Conservation (phyloP, 2,329 filamentous ascomycete species). For the Cercospora nicotianae region DNA sequence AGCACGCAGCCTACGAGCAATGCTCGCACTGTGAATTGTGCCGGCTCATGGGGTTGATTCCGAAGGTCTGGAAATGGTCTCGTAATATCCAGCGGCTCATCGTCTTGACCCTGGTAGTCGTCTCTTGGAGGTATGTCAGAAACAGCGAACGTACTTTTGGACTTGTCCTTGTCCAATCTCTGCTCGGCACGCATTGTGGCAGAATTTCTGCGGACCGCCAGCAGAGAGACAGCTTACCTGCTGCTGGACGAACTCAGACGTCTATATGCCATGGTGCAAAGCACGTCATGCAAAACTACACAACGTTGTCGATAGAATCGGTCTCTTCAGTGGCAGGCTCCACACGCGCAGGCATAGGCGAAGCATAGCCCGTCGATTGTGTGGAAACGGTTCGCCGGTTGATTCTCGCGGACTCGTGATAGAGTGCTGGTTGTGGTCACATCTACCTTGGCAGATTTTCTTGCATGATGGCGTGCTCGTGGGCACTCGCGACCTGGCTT, state of each 20-base stretch:
- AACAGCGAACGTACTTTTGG: conserved; percentile 3
- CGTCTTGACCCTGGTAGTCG: not conserved
- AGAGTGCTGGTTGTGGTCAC: conserved; percentile 2
- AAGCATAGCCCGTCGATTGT: not conserved
- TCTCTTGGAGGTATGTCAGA: conserved; percentile 1
- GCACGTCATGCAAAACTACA: conserved; percentile 8
- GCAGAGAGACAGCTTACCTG: not conserved
- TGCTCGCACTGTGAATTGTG: conserved; percentile 53
- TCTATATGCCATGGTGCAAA: conserved; percentile 6
- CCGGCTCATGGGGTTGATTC: conserved; percentile 14
- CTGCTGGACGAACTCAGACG: conserved; percentile 4
- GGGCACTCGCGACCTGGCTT: not conserved
- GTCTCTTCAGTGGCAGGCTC: not conserved
- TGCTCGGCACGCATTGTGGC: not conserved
- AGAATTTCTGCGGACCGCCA: not conserved
- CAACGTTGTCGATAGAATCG: not conserved
- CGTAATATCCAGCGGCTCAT: conserved; percentile 13
- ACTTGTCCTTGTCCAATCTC: not conserved
- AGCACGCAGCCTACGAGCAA: conserved; percentile 56
- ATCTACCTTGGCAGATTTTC: not conserved
- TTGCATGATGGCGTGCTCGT: conserved; percentile 8
- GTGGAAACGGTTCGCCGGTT: not conserved
- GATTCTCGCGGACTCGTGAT: not conserved
- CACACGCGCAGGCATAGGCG: conserved; percentile 6
- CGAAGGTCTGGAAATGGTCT: conserved; percentile 16